Conservation (phyloP, 1,139 yeast genomes). For the Zhuliangozyma blackwelliae region DNA sequence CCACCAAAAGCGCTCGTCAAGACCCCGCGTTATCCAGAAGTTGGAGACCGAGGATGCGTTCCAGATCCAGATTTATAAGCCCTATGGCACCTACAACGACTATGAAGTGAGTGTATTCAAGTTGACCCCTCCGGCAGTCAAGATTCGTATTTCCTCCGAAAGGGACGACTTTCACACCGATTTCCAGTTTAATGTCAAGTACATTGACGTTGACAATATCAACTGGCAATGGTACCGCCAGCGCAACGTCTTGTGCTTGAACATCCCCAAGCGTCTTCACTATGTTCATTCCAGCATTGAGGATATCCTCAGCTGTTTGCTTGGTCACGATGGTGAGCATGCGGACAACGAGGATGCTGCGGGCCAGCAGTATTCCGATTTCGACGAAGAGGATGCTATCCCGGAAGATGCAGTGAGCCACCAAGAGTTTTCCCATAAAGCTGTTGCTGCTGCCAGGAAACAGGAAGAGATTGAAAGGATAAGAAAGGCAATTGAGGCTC, state of each 20-base stretch:
- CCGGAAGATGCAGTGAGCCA: background rate
- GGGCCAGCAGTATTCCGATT: slow-evolving; percentile 1
- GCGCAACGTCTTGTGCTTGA: slow-evolving; percentile 36
- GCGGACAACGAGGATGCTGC: background rate
- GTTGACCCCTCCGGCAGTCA: slow-evolving; percentile 17
- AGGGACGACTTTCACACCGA: slow-evolving; percentile 32
- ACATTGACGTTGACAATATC: slow-evolving; percentile 30
- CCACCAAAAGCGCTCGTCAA: slow-evolving; percentile 12
- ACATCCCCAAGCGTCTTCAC: slow-evolving; percentile 31
- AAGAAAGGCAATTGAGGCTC: slow-evolving; percentile 7
- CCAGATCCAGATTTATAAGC: slow-evolving; percentile 38
- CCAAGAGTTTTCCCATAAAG: background rate
- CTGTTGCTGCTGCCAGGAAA: slow-evolving; percentile 3
- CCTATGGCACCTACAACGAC: slow-evolving; percentile 31
- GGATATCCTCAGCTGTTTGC: slow-evolving; percentile 10
- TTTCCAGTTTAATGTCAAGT: slow-evolving; percentile 30
- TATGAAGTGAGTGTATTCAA: slow-evolving; percentile 37
- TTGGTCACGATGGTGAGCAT: slow-evolving; percentile 2
- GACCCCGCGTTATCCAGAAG: slow-evolving; percentile 34
- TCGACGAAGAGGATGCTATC: slow-evolving; percentile 4
- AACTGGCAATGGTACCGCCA: slow-evolving; percentile 34
- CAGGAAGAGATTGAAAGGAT: slow-evolving; percentile 2
- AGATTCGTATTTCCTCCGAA: slow-evolving; percentile 26
- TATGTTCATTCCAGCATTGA: slow-evolving; percentile 10
- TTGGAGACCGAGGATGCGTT: slow-evolving; percentile 34